Base-by-base conservation (phyloP, 2,329 filamentous ascomycete species). In the Arthrobotrys sphaeroides region DNA sequence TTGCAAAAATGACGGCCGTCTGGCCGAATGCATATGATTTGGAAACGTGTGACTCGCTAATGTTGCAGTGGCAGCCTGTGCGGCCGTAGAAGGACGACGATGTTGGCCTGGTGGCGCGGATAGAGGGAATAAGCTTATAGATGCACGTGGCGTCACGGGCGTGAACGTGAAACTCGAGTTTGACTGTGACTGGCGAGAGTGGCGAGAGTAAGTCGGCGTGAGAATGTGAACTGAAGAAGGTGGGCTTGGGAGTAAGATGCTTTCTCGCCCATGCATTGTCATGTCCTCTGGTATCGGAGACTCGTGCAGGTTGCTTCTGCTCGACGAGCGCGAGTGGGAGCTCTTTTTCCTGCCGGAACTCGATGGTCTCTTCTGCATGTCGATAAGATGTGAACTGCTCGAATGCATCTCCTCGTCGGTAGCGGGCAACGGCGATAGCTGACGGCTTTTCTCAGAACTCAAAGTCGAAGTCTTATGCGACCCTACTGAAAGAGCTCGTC, bases 151-250 rank as follows among this genome's bases (percentile, higher is more conserved):
- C 1, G 72, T 75, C 16, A 69, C 38, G 9, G 72, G 72, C 1
- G 72, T 75, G 18, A 69, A 75, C 42, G 72, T 75, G 40, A 75
- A 75, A 43, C 72, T 75, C 3, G 72, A 75, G 18, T 75, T 75
- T 7, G 72, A 75, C 2, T 68, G 64, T 2, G 72, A 75, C 36
- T 64, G 64, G 5, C 64, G 64, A 53, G 72, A 75, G 20, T 75
- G 72, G 31, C 72, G 72, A 31, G 64, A 75, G 10, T 49, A 33
- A 16, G 72, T 69, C 10, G 72, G 72, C n/a, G 64, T 75, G 10
- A 69, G 64, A 13, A 69, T 68, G 43, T 69, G 72, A 3, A 69
- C 57, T 1, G 72, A 74, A 0, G 70, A 74, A 38, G 70, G 72
- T 13, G 72, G 72, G 10, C 64, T 64, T 2, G 72, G 72, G 22